Evolutionary conservation across 129 eudicot species (phyloP), one percentile per base, ranked within the genome.

Genomic region (Rutidosis leptorrhynchoides): DNA sequence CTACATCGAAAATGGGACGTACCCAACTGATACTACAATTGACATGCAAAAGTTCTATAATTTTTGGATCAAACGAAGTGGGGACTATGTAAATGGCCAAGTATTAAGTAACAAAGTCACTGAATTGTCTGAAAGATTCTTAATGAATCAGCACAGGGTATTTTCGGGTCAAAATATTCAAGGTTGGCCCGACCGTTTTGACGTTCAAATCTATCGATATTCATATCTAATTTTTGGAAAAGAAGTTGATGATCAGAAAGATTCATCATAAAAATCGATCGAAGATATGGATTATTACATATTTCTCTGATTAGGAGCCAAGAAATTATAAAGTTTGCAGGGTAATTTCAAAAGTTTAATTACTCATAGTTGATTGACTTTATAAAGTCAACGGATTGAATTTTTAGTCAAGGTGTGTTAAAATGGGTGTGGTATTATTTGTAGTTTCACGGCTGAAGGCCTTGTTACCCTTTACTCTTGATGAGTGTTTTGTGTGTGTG

Each of bases 41-140:
- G 61, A 56, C 28, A 56, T 56, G 61, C 7, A 56, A 56, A 56
- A 21, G 61, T 56, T 56, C n/a, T 24, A 56, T 56, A 23, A 56
- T 4, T 14, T 3, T 24, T 56, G 61, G 61, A 21, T 56, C n/a
- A 16, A 24, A 6, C 61, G 29, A 21, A 32, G 32, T 56, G 61
- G 29, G 15, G 29, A 9, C 24, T 23, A 56, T 7, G 33, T 9
- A 24, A 32, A 56, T 24, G 30, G 24, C 24, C 29, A 56, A 21
- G n/a, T 56, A 56, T 7, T 24, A 3, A 56, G 61, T 56, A 56
- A 56, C 29, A 56, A 12, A 56, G 14, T 56, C 6, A 32, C 24
- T 24, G 29, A 56, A 21, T 25, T 56, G 30, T 27, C 16, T 56
- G 61, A 56, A 56, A 24, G 32, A 11, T 56, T 56, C 61, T 23